Conservation (phyloP, 2,329 filamentous ascomycete genomes). For the Penicillium sp. region DNA sequence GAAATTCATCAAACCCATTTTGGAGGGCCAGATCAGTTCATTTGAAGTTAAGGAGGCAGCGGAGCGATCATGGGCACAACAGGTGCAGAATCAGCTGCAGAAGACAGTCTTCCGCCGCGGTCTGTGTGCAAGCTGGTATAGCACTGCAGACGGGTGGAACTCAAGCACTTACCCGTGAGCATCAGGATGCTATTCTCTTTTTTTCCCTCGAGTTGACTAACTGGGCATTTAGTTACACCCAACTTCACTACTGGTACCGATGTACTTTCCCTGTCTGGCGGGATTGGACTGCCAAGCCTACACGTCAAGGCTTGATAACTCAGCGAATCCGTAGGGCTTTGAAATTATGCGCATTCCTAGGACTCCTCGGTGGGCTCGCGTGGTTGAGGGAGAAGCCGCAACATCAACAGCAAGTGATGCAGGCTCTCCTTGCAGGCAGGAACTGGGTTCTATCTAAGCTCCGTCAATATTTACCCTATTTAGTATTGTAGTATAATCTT, state of each 20-base stretch:
- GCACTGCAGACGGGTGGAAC: conserved; percentile 51
- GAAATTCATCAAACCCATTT: conserved; percentile 58
- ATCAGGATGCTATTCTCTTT: neutral
- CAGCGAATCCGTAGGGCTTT: conserved; percentile 21
- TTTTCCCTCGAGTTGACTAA: conserved; percentile 8
- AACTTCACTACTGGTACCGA: conserved; percentile 52
- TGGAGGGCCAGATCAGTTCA: conserved; percentile 46
- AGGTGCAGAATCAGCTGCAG: conserved; percentile 50
- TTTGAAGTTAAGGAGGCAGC: conserved; percentile 53
- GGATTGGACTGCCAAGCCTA: conserved; percentile 57
- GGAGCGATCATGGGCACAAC: conserved; percentile 48
- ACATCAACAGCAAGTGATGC: conserved; percentile 5
- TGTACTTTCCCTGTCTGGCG: conserved; percentile 56
- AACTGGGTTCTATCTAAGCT: conserved; percentile 10
- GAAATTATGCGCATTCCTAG: conserved; percentile 20
- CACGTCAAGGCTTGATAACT: conserved; percentile 47
- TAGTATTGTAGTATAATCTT: no score
- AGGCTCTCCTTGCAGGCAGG: conserved; percentile 11
- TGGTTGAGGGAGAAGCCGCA: conserved; percentile 18
- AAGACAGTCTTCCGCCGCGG: conserved; percentile 51
- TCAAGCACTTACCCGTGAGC: conserved; percentile 49
- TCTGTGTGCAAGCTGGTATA: conserved; percentile 54
- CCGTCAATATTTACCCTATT: neutral
- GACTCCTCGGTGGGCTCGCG: conserved; percentile 16
- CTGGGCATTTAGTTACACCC: conserved; percentile 42